Conservation (phyloP, 2,329 filamentous ascomycete species). For the Harringtonia lauricola region DNA sequence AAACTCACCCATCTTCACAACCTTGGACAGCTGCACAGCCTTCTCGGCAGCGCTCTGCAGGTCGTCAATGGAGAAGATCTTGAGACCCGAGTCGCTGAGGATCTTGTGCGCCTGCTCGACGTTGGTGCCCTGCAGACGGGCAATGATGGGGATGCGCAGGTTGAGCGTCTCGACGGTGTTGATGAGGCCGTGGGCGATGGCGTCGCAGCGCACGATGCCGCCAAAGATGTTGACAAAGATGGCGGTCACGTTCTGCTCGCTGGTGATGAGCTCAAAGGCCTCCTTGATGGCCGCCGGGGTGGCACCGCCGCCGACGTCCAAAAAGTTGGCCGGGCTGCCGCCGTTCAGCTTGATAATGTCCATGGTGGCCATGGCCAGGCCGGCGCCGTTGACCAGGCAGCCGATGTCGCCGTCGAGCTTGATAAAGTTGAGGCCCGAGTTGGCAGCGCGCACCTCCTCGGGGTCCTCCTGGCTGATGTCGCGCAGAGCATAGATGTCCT, state of each 20-base stretch:
- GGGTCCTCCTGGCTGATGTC: constrained; percentile 93
- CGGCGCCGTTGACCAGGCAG: constrained; percentile 97
- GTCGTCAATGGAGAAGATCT: constrained; percentile 99
- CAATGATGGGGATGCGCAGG: constrained; percentile 93
- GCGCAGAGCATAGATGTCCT: constrained; percentile 90
- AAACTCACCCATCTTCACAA: constrained; percentile 88
- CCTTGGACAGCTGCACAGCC: constrained; percentile 96
- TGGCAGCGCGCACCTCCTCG: constrained; percentile 92
- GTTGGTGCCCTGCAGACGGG: constrained; percentile 95
- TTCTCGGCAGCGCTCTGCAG: constrained; percentile 95
- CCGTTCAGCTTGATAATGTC: constrained; percentile 99
- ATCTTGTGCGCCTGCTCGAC: constrained; percentile 85
- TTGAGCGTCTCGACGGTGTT: constrained; percentile 90
- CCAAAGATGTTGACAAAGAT: constrained; percentile 99
- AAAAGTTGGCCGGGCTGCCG: constrained; percentile 92
- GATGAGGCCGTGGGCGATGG: constrained; percentile 92
- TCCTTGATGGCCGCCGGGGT: constrained; percentile 94
- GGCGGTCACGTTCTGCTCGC: constrained; percentile 93
- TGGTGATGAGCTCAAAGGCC: constrained; percentile 97
- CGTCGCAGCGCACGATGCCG: constrained; percentile 95
- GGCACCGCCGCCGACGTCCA: constrained; percentile 95
- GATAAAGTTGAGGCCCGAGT: constrained; percentile 98
- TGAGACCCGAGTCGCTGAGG: constrained; percentile 95
- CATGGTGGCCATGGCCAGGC: constrained; percentile 99
- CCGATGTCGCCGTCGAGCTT: constrained; percentile 99